Base-by-base conservation (phyloP, 306 rosid genomes). In the Clitoria ternatea region DNA sequence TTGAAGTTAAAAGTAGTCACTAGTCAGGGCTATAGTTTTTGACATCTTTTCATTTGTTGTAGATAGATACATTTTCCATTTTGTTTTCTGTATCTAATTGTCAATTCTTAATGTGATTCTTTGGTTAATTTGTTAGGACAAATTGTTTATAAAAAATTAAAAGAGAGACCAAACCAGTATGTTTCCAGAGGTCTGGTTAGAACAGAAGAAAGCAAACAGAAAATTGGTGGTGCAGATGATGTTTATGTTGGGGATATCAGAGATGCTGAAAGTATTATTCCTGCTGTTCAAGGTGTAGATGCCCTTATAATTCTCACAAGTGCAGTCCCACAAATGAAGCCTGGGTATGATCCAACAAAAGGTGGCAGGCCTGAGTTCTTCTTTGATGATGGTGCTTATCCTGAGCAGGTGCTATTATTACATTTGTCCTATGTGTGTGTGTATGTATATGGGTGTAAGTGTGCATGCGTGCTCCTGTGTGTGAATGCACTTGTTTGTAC, bases 291-390 rank as follows among this genome's bases (percentile, higher is more conserved):
- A 88, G 98, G 96, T 40, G 44, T 84, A 1, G 88, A 94, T 69
- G 80, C 90, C 43, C 97, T 94, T 22, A 57, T 94, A 52, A 90
- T 94, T 77, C 96, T 94, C 70, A 94, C 97, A 6, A 94, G 98
- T 48, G 96, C 90, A n/a, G 92, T 83, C 39, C 98, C 98, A 1
- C 60, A 59, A 69, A 85, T 90, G 88, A 94, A 88, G 70, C 87
- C 97, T 1, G 98, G 95, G 15, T 94, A 79, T 63, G 96, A 90
- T 77, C 97, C 98, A 50, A 77, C 85, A 54, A 84, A 94, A 84
- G 97, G 98, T 53, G 94, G 77, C 70, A 85, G 94, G 66, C 98
- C 98, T 1, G 98, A 94, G 83, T 94, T 94, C 77, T 83, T 77
- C 74, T 94, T 81, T 40, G 97, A 89, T 22, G 97, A 94, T 14